Evolutionary conservation across 2,329 filamentous ascomycete genomes (phyloP).

Genomic region (Byssochlamys sp.): DNA sequence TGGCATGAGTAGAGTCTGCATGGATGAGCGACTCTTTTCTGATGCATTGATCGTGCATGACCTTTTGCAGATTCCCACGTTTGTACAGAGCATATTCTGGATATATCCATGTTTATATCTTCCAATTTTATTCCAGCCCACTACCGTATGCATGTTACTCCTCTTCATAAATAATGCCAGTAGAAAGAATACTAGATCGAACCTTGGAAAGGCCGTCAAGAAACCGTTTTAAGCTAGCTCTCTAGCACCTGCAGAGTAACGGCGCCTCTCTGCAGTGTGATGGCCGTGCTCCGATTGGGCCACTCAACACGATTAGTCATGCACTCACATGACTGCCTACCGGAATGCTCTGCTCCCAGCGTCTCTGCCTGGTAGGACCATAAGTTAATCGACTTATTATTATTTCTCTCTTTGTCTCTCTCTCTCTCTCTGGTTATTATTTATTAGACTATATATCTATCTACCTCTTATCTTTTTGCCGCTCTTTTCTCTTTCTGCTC

Average conservation of each 20-base stretch:
- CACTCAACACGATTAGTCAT: neutral
- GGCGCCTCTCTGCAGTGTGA: neutral
- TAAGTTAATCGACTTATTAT: too few species aligned
- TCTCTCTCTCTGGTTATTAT: neutral
- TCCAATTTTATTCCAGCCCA: neutral
- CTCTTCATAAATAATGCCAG: too few species aligned
- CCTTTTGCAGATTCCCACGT: neutral
- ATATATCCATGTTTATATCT: neutral
- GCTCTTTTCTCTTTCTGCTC: neutral
- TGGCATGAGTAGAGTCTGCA: neutral
- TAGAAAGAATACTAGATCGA: too few species aligned
- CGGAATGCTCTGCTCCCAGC: constrained; percentile 1
- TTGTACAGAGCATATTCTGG: neutral
- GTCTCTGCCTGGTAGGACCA: neutral
- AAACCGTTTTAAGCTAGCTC: too few species aligned
- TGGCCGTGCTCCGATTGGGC: neutral
- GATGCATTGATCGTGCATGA: neutral
- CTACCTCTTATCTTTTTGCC: neutral
- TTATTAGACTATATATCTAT: too few species aligned
- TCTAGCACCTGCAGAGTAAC: too few species aligned
- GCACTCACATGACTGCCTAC: constrained; percentile 5
- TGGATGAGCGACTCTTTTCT: neutral
- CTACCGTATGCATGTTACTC: neutral
- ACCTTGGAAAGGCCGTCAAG: too few species aligned
- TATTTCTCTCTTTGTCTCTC: neutral